Evolutionary conservation across 106 monocot species (phyloP).

Genomic region (Allium sativum): DNA sequence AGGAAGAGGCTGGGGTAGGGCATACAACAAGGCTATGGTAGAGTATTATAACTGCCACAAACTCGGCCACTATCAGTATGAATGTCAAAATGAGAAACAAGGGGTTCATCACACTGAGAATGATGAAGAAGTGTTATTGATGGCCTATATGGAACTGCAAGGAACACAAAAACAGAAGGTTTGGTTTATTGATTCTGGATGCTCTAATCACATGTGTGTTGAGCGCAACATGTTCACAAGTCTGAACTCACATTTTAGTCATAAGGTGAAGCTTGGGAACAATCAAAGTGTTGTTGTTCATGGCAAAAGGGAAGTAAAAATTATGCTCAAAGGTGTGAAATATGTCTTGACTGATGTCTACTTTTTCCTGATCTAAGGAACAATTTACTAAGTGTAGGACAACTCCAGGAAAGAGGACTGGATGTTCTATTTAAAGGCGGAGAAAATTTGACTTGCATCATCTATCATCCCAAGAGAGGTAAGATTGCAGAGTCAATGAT

Average conservation of each 20-base stretch:
- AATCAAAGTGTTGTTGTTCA: not conserved
- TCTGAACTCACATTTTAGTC: not conserved
- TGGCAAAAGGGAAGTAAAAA: not conserved
- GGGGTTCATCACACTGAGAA: too few relatives aligned
- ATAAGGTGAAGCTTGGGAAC: not conserved
- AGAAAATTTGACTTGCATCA: not conserved
- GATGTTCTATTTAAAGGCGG: not conserved
- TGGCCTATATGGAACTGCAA: too few relatives aligned
- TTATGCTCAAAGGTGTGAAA: not conserved
- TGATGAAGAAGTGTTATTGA: too few relatives aligned
- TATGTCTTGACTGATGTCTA: not conserved
- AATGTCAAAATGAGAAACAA: too few relatives aligned
- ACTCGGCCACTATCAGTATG: too few relatives aligned
- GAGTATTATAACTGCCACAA: too few relatives aligned
- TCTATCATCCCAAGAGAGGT: not conserved
- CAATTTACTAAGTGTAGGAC: not conserved
- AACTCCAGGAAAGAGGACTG: not conserved
- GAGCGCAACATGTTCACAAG: not conserved
- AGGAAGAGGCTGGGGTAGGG: too few relatives aligned
- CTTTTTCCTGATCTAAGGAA: not conserved
- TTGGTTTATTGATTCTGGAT: not conserved
- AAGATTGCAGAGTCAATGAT: not conserved
- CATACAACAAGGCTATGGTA: too few relatives aligned
- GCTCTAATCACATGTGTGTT: not conserved
- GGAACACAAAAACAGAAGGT: not conserved